phyloP scores from a whole-genome alignment of 805 yeast species.

The Candida nonsorbophila region DNA sequence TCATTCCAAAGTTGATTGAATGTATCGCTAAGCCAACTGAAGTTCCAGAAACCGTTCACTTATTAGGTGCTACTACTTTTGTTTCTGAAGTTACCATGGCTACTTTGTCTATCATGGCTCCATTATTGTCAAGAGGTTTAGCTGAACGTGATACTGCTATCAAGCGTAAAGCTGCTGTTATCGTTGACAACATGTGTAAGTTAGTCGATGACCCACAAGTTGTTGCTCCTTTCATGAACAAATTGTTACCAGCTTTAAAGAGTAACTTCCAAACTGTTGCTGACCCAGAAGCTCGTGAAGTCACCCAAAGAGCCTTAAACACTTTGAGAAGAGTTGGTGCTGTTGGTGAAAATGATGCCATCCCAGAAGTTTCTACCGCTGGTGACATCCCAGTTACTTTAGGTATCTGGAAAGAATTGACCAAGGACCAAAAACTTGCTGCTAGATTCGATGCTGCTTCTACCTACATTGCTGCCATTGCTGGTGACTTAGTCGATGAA shows the following conservation, averaged over 20 bases:
- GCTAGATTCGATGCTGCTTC: conserved; percentile 79
- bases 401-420: conserved; percentile 70
- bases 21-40: conserved; percentile 96
- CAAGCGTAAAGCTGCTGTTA: conserved; percentile 99
- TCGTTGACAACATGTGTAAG: conserved; percentile 99
- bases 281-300: conserved; percentile 99
- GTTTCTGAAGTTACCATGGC: conserved; percentile 99
- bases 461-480: conserved; percentile 88
- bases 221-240: conserved; percentile 97
- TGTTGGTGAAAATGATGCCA: conserved; percentile 79
- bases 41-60: conserved; percentile 98
- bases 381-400: conserved; percentile 92
- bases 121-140: conserved; percentile 97
- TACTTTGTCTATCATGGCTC: conserved; percentile 98
- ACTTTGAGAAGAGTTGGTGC: conserved; percentile 99
- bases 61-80: conserved; percentile 98
- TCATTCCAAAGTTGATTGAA: conserved; percentile 94
- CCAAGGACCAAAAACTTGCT: conserved; percentile 54
- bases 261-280: conserved; percentile 93
- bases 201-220: conserved; percentile 99
- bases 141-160: conserved; percentile 99
- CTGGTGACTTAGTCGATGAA: conserved; percentile 98
- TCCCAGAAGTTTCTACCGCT: conserved; percentile 98
- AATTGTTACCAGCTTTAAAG: conserved; percentile 94
- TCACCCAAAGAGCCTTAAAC: conserved; percentile 93